A percentile compares a stretch with the other conserved stretches of the same genome.
These are phyloP conservation scores for Brassica rapa DNA, from an alignment of 345 rosid genomes.

Conservation along the genomic window DNA sequence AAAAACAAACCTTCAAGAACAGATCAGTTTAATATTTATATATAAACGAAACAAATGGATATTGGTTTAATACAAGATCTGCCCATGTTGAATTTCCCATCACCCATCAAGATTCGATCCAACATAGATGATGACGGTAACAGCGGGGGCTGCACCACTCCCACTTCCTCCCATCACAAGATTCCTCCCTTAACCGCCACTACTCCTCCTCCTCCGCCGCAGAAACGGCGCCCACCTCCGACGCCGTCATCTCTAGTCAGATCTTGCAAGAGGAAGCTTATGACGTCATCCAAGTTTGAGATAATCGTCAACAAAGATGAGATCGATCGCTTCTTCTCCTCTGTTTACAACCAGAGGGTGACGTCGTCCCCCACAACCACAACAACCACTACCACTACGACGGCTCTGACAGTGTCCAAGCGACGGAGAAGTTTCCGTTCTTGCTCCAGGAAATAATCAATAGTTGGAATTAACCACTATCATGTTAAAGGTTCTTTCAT, in stretches of 20 bases:
- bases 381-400: not conserved
- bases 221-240: conserved; percentile 34
- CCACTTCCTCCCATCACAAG: conserved; percentile 42
- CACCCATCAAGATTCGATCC: conserved; percentile 40
- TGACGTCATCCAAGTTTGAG: conserved; percentile 36
- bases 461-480: conserved; percentile 20
- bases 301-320: conserved; percentile 38
- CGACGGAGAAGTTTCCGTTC: conserved; percentile 39
- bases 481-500: conserved; percentile 34
- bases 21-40: not conserved
- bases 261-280: conserved; percentile 43
- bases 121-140: conserved; percentile 20
- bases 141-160: conserved; percentile 41
- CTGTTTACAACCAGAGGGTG: conserved; percentile 30
- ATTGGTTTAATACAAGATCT: conserved; percentile 39
- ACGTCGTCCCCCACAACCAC: conserved; percentile 19
- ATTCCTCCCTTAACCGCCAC: conserved; percentile 39
- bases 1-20: conserved; percentile 21
- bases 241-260: conserved; percentile 28
- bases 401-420: conserved; percentile 20
- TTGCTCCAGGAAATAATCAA: conserved; percentile 33
- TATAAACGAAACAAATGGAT: conserved; percentile 29
- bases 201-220: conserved; percentile 44
- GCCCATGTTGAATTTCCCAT: conserved; percentile 36
- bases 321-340: conserved; percentile 34